Percentiles rank a stretch among this genome's conserved stretches.
Evolutionary conservation across 257 asterid genomes (phyloP).

Genomic region (Lycium ferocissimum): DNA sequence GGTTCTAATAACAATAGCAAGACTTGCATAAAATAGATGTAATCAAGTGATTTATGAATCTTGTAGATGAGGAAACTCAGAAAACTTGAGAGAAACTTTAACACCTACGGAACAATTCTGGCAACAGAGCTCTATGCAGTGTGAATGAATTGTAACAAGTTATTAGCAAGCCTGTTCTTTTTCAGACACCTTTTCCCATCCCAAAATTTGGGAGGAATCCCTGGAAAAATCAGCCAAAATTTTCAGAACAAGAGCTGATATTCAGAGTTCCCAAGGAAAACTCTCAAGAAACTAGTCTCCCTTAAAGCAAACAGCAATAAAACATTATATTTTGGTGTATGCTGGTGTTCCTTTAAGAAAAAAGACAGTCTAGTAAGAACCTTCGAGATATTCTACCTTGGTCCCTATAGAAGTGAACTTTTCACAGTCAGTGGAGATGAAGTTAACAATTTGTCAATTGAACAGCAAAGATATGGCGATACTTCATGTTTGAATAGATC

Average conservation of each 20-base stretch:
- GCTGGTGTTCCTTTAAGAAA: background rate
- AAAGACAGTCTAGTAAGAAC: background rate
- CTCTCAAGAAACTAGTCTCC: background rate
- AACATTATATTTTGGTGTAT: background rate
- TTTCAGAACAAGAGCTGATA: background rate
- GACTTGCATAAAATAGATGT: background rate
- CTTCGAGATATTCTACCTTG: background rate
- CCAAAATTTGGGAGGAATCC: background rate
- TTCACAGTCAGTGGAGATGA: background rate
- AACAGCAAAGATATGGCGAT: background rate
- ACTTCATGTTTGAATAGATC: background rate
- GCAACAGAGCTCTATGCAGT: background rate
- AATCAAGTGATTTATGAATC: background rate
- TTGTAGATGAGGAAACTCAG: background rate
- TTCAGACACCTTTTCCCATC: conserved; percentile 4
- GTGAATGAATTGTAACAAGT: background rate
- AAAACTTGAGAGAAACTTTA: background rate
- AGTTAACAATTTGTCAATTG: background rate
- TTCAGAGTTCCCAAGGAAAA: background rate
- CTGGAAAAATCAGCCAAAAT: background rate
- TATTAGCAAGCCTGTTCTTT: background rate
- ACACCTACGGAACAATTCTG: background rate
- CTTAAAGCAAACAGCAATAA: background rate
- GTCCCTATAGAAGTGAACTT: background rate
- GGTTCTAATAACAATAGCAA: background rate